Conservation (phyloP, 2,329 filamentous ascomycete species). For the Colletotrichum gigasporum region DNA sequence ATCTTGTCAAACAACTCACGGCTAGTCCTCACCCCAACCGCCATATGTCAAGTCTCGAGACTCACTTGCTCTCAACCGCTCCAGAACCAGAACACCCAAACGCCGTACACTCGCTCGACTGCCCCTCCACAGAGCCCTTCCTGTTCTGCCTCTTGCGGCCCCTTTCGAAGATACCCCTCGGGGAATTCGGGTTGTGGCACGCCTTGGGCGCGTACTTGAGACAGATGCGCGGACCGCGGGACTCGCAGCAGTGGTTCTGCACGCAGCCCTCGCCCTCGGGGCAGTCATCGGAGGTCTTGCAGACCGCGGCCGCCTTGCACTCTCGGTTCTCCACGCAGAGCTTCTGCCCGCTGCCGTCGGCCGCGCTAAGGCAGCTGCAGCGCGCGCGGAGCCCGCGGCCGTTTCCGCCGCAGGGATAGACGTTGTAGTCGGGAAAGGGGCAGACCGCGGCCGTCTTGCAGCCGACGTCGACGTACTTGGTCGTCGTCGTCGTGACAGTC, state of each 20-base stretch:
- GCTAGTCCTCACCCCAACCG: not conserved
- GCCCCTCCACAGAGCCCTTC: not conserved
- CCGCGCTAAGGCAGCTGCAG: constrained; percentile 7
- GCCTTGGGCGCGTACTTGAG: constrained; percentile 5
- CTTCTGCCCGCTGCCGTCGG: not conserved
- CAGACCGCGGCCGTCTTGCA: not conserved
- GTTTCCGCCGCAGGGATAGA: constrained; percentile 7
- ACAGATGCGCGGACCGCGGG: constrained; percentile 2
- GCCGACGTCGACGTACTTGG: constrained; percentile 28
- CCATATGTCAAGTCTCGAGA: not conserved
- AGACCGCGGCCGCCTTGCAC: not conserved
- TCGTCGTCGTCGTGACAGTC: constrained; percentile 50
- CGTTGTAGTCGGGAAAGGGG: constrained; percentile 5
- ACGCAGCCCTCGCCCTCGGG: constrained; percentile 14
- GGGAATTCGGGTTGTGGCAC: not conserved
- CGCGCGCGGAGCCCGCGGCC: no score
- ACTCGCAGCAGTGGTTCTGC: constrained; percentile 6
- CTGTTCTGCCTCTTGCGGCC: not conserved
- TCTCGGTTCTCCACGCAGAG: constrained; percentile 8
- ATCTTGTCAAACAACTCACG: not conserved
- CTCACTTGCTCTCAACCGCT: not conserved
- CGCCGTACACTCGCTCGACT: not conserved
- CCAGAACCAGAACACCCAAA: not conserved
- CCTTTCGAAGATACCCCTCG: not conserved
- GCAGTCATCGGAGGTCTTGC: not conserved